Percentiles rank a stretch among this genome's conserved stretches.
Evolutionary conservation across 2,329 filamentous ascomycete species (phyloP).

Genomic region (Alternaria consortialis): DNA sequence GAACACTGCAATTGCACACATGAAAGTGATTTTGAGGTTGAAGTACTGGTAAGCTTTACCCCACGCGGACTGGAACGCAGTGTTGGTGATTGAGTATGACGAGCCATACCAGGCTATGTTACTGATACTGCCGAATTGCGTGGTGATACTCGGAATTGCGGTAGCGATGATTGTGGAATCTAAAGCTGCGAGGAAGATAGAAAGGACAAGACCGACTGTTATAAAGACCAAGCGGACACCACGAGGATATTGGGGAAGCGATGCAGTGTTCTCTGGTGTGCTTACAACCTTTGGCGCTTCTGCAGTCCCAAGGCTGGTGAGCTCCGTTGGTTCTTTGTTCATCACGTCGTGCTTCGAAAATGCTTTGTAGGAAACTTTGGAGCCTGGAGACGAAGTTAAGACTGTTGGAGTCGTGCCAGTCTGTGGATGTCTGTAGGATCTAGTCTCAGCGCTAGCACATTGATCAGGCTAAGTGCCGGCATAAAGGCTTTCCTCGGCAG

Average conservation of each 20-base stretch:
- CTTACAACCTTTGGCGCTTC: too few species aligned
- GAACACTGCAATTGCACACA: conserved; percentile 58
- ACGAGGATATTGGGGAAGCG: too few species aligned
- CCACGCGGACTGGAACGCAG: conserved; percentile 57
- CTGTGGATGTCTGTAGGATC: too few species aligned
- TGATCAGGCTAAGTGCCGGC: conserved; percentile 3
- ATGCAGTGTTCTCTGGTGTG: too few species aligned
- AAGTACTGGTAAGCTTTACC: conserved; percentile 60
- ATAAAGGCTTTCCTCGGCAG: conserved; percentile 5
- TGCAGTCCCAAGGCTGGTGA: too few species aligned
- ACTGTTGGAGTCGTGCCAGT: too few species aligned
- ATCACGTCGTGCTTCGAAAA: too few species aligned
- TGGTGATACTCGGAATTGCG: conserved; percentile 50
- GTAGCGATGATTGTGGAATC: conserved; percentile 49
- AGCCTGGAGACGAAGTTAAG: too few species aligned
- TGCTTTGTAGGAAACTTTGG: too few species aligned
- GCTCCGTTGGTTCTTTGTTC: too few species aligned
- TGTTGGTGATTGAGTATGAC: conserved; percentile 57
- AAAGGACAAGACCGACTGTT: conserved; percentile 39
- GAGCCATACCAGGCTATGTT: conserved; percentile 51
- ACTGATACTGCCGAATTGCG: conserved; percentile 46
- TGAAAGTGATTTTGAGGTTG: conserved; percentile 52
- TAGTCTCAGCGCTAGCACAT: too few species aligned
- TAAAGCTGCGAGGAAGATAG: conserved; percentile 39
- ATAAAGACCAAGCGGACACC: conserved; percentile 25